Conservation (phyloP, 1,284 basidiomycete genomes). For the Sporisorium graminicola region DNA sequence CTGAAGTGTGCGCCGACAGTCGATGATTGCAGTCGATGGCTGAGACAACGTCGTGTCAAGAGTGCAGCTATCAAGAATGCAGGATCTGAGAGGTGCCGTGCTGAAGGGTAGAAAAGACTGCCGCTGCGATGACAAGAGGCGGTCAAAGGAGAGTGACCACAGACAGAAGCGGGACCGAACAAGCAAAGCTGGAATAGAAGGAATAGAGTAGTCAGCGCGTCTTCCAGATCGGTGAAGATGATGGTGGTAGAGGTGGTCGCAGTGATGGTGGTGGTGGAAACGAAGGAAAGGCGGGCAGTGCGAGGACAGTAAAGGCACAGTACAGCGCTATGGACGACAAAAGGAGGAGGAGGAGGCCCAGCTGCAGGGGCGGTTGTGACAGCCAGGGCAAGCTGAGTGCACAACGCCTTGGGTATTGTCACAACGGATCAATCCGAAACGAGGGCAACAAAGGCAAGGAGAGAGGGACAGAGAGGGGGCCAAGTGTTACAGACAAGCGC, state of each 20-base stretch:
- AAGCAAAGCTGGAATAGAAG: neutral
- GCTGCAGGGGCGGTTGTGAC: no score
- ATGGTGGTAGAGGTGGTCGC: neutral
- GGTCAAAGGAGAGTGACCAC: neutral
- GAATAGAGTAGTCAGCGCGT: neutral
- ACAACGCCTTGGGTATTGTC: neutral
- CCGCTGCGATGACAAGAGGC: neutral
- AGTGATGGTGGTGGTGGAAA: neutral
- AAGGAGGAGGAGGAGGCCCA: neutral
- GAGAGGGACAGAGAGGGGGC: neutral
- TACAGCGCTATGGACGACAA: no score
- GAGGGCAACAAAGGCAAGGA: neutral
- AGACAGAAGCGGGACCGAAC: neutral
- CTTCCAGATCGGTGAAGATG: neutral
- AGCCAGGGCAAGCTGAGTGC: no score
- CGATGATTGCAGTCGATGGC: no score
- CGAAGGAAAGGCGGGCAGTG: no score
- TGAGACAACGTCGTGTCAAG: no score
- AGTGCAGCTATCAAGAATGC: neutral
- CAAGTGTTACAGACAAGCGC: no score
- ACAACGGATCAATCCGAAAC: slow-evolving; percentile 4
- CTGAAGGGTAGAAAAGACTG: no score
- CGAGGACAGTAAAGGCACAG: neutral
- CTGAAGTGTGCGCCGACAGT: neutral
- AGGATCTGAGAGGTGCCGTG: neutral